These are phyloP conservation scores for Trichoderma breve DNA, from an alignment of 2,329 filamentous ascomycete species.

Conservation along the genomic window DNA sequence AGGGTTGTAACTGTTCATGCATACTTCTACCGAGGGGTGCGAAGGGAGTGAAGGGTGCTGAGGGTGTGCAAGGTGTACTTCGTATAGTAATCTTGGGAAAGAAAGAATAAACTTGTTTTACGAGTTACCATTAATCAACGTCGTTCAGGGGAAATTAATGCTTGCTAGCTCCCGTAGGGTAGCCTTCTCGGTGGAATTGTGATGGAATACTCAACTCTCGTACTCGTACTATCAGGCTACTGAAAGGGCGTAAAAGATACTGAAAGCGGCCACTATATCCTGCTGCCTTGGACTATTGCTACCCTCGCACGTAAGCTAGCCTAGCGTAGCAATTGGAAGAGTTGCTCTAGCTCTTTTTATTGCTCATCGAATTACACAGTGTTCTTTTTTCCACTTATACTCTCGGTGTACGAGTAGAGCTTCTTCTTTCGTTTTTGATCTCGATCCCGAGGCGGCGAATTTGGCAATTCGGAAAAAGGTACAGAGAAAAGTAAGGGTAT, in stretches of 20 bases:
- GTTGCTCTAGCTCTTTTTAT: neutral
- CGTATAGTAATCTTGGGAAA: neutral
- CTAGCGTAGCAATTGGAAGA: neutral
- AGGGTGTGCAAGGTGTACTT: neutral
- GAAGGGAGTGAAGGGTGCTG: neutral
- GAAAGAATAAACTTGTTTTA: neutral
- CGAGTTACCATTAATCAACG: neutral
- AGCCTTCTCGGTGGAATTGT: neutral
- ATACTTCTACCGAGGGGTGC: neutral
- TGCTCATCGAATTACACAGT: neutral
- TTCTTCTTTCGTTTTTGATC: neutral
- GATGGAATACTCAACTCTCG: neutral
- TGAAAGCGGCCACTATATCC: neutral
- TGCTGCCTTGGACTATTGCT: neutral
- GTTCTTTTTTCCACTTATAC: neutral
- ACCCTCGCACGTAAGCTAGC: neutral
- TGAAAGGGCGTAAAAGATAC: neutral
- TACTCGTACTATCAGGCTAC: neutral
- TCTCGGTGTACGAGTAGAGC: neutral
- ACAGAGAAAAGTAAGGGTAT: neutral
- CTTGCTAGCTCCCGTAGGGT: neutral
- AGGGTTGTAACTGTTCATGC: neutral
- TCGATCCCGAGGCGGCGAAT: neutral
- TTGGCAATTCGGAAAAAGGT: neutral
- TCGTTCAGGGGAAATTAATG: neutral